These are phyloP conservation scores for Globisporangium recalcitrans DNA, from an alignment of 352 stramenopile genomes.

Conservation along the genomic window DNA sequence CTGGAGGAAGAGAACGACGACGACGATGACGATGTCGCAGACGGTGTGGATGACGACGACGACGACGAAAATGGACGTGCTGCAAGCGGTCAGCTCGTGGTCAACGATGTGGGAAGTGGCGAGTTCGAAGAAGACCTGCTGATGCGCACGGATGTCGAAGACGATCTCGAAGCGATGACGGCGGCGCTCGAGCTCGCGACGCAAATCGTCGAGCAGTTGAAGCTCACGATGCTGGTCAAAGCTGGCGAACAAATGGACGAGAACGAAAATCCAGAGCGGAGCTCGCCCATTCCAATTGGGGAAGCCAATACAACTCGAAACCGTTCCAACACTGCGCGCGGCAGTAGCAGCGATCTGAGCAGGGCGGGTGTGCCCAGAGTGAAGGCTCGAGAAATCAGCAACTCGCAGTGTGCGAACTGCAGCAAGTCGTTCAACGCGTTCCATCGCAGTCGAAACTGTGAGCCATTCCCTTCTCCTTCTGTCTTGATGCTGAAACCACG, in stretches of 20 bases:
- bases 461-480: conserved; percentile 1
- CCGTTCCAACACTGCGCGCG: background rate
- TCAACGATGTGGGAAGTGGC: conserved; percentile 14
- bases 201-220: conserved; percentile 51
- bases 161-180: conserved; percentile 39
- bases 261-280: conserved; percentile 16
- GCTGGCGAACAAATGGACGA: conserved; percentile 39
- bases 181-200: conserved; percentile 49
- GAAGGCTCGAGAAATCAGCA: conserved; percentile 26
- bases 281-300: conserved; percentile 10
- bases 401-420: conserved; percentile 44
- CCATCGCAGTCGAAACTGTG: conserved; percentile 57
- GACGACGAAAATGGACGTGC: conserved; percentile 17
- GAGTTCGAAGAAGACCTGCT: conserved; percentile 13
- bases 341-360: conserved; percentile 8
- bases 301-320: background rate
- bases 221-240: conserved; percentile 49
- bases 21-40: conserved; percentile 43
- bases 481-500: background rate
- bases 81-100: background rate
- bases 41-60: conserved; percentile 35
- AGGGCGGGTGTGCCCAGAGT: conserved; percentile 36
- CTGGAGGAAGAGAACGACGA: conserved; percentile 29
- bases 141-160: conserved; percentile 15
- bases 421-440: conserved; percentile 67